Evolutionary conservation across 768 basidiomycete genomes (phyloP), one percentile per base, ranked within the genome.

Genomic region (Russula foetens): DNA sequence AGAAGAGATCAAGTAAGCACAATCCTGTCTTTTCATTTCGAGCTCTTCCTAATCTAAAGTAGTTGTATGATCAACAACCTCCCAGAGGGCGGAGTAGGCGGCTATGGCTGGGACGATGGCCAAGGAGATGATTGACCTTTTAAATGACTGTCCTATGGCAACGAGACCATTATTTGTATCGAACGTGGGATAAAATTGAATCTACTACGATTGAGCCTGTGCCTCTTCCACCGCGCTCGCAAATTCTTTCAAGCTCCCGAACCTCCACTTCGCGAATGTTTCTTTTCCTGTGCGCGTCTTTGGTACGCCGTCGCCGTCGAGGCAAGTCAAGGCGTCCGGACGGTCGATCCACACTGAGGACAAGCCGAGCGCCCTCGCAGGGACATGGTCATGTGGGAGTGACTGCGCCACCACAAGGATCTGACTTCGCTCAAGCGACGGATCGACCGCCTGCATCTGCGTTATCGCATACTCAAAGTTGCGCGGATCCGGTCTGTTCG

Each of bases 1-100:
- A 66, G 90, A 92, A 74, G 92, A 95, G 70, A 80, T 92, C 51
- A 76, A 86, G 88, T 91, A 67, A 70, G 86, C 77, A 26, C 46
- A 59, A 21, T 8, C 28, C n/a, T 48, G 11, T 50, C 55, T 54
- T 58, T 54, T 14, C 49, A n/a, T 12, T 15, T n/a, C 33, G n/a
- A 33, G 61, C 28, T 0, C 29, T 35, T 56, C 49, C 53, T 70
- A 44, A 62, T 45, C 33, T 31, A 49, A 53, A 54, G 28, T 17
- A 90, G 87, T 58, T 90, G 84, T 70, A 83, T 85, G 49, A 84
- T 88, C 12, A 79, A 83, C 62, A 77, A 81, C 67, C 75, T 92
- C 60, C 82, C 86, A 0, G 88, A 90, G 72, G 83, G 86, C 15
- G 89, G 89, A 7, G 77, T 85, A 67, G 88, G 88, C n/a, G 68